Evolutionary conservation across 495 filamentous ascomycete species (phyloP).

Genomic region (Penicillium verhagenii): DNA sequence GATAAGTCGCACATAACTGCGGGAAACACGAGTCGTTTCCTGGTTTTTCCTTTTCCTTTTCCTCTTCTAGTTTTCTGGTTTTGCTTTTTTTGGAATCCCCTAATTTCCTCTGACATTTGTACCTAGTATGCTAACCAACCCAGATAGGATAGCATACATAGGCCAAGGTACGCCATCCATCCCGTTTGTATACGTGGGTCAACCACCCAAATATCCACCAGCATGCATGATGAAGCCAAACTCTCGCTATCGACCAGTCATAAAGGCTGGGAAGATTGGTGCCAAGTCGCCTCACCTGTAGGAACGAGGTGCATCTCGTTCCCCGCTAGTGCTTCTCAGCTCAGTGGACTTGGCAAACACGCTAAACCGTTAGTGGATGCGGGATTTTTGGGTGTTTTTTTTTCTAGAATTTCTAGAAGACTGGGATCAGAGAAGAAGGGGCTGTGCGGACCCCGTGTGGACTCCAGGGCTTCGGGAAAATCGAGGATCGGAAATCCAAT

Average conservation of each 20-base stretch:
- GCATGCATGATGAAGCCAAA: not conserved
- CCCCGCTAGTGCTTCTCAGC: not conserved
- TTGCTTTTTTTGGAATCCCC: too few relatives aligned
- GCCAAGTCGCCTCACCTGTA: conserved; percentile 2
- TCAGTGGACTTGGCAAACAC: not conserved
- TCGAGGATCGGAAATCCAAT: too few relatives aligned
- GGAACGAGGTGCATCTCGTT: not conserved
- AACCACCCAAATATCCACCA: not conserved
- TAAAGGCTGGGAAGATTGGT: not conserved
- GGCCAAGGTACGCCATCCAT: too few relatives aligned
- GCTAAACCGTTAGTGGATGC: conserved; percentile 10
- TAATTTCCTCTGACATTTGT: too few relatives aligned
- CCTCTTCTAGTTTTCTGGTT: too few relatives aligned
- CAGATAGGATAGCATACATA: too few relatives aligned
- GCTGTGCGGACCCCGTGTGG: conserved; percentile 19
- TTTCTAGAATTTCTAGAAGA: conserved; percentile 19
- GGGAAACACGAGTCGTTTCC: not conserved
- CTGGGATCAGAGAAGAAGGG: conserved; percentile 18
- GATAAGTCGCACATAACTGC: too few relatives aligned
- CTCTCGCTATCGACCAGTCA: not conserved
- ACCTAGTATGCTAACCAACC: too few relatives aligned
- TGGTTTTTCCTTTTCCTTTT: too few relatives aligned
- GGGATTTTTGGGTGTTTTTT: conserved; percentile 19
- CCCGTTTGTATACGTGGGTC: not conserved
- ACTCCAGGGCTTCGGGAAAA: too few relatives aligned